phyloP scores from a whole-genome alignment of 1,139 yeast species.

The Citeromyces hawaiiensis region DNA sequence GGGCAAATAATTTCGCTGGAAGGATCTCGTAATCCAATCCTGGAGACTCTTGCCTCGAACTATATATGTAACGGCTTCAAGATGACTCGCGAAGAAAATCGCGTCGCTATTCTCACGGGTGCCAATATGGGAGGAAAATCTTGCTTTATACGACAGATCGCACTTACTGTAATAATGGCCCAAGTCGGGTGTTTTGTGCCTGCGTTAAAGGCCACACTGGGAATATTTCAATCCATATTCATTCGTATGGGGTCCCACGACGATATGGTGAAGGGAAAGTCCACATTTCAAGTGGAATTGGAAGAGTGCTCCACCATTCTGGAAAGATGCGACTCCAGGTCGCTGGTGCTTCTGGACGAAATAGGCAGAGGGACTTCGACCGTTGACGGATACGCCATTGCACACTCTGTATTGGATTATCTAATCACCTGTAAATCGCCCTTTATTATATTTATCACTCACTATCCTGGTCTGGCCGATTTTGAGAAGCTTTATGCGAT shows the following conservation, averaged over 20 bases:
- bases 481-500: conserved; percentile 28
- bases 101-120: conserved; percentile 47
- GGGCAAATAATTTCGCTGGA: conserved; percentile 35
- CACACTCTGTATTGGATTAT: conserved; percentile 61
- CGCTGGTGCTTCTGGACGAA: conserved; percentile 50
- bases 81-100: conserved; percentile 27
- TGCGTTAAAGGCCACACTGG: conserved; percentile 31
- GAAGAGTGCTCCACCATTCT: conserved; percentile 50
- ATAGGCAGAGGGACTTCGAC: conserved; percentile 83
- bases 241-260: conserved; percentile 67
- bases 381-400: conserved; percentile 79
- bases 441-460: conserved; percentile 70
- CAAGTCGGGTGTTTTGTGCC: conserved; percentile 34
- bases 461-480: conserved; percentile 60
- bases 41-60: conserved; percentile 33
- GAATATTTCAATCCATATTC: conserved; percentile 44
- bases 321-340: conserved; percentile 26
- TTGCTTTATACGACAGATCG: conserved; percentile 54
- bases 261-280: conserved; percentile 51
- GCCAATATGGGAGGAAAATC: conserved; percentile 76
- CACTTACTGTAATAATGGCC: conserved; percentile 38
- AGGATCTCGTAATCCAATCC: conserved; percentile 69
- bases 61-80: conserved; percentile 64
- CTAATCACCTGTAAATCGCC: conserved; percentile 34
- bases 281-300: conserved; percentile 71